Base-by-base conservation (phyloP, 495 filamentous ascomycete species). In the Penicillium taxi region DNA sequence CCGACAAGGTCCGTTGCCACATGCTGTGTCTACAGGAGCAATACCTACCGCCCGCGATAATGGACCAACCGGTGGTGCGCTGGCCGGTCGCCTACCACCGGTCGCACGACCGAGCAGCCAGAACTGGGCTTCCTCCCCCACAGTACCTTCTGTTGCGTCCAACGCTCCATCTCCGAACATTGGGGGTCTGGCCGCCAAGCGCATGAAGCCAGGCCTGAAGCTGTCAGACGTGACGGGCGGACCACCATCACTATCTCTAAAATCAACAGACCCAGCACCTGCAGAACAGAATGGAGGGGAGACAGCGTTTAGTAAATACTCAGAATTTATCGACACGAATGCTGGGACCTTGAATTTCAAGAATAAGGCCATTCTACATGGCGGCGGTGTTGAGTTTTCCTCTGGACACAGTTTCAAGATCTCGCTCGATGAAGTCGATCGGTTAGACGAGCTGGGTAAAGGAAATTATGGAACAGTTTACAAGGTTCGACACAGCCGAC, bases 381-480 rank as follows among this genome's bases (percentile, higher is more conserved):
- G 83, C 3, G 78, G 82, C 34, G 91, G 91, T 15, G 84, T 99
- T 34, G 78, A 96, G 47, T 99, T 99, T 51, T 82, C 85, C 3
- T 82, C 80, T 18, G 91, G 91, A 2, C 82, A 79, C 16, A 87
- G 78, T 43, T 96, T 99, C 64, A 84, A 70, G 52, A 96, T 99
- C 41, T 96, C 91, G 6, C 67, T 99, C 27, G 90, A 96, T 45
- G 91, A 99, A 52, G 82, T 99, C 2, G 90, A 96, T 49, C 90
- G 82, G 5, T 55, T 99, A 39, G 93, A 96, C 39, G 91, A 99
- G 63, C 63, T 99, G 9, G 91, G 91, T 25, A 99, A 96, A 61
- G 91, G 91, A 13, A 99, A 99, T 51, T 99, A 99, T 49, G 91
- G 91, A 14, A 96, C 90, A 0, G 91, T 99, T 7, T 96, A 93